A percentile compares a stretch with the other conserved stretches of the same genome.
Conservation (phyloP, 2,329 filamentous ascomycete genomes). For the Bipolaris oryzae region DNA sequence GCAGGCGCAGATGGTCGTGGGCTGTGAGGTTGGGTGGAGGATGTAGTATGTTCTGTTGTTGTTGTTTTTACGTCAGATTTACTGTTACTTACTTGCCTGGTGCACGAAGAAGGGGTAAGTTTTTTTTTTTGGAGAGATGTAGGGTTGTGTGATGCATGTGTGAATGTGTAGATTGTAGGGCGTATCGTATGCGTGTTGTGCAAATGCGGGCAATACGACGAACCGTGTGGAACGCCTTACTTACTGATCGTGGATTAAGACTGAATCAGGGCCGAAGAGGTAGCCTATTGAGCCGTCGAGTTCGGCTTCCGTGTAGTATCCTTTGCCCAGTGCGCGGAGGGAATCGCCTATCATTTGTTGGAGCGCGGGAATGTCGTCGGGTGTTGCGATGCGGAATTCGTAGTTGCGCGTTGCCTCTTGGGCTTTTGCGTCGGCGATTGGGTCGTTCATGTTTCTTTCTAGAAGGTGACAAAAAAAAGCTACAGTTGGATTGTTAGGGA, state of each 20-base stretch:
- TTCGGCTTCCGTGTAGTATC: conserved; percentile 40
- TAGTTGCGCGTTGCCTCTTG: conserved; percentile 44
- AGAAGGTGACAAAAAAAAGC: too few relatives aligned
- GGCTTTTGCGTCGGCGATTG: conserved; percentile 38
- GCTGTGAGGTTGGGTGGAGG: conserved; percentile 30
- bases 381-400: conserved; percentile 36
- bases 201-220: neutral
- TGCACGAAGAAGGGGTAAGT: too few relatives aligned
- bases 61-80: neutral
- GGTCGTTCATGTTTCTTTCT: conserved; percentile 23
- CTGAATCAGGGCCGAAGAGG: conserved; percentile 45
- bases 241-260: conserved; percentile 41
- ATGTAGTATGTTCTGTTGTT: conserved; percentile 42
- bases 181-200: too few relatives aligned
- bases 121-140: too few relatives aligned
- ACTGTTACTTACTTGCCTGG: too few relatives aligned
- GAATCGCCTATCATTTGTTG: conserved; percentile 39
- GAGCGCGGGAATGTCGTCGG: conserved; percentile 39
- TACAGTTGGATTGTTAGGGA: too few relatives aligned
- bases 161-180: too few relatives aligned
- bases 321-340: conserved; percentile 34
- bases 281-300: conserved; percentile 47
- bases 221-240: conserved; percentile 19
- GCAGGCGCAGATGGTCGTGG: conserved; percentile 39
- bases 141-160: too few relatives aligned